phyloP scores from a whole-genome alignment of 2,329 filamentous ascomycete species.

The Nothomitra cinnamomea region DNA sequence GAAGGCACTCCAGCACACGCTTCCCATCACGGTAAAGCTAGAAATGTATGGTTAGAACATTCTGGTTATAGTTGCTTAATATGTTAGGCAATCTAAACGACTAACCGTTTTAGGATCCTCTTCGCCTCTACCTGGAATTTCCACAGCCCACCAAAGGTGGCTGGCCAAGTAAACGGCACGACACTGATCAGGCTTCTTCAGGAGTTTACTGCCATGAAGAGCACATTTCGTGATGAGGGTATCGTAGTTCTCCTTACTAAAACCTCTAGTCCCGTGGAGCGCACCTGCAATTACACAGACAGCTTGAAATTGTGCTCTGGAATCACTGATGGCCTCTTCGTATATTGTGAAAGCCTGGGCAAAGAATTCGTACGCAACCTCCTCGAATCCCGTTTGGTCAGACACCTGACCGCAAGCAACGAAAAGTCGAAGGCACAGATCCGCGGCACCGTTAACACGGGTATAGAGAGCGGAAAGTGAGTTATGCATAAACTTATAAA shows the following conservation, averaged over 20 bases:
- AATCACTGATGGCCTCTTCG: conserved; percentile 90
- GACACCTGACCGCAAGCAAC: conserved; percentile 84
- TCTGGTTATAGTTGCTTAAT: neutral
- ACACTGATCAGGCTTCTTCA: conserved; percentile 97
- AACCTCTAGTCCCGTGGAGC: conserved; percentile 74
- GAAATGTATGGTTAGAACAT: conserved; percentile 11
- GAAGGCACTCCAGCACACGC: conserved; percentile 86
- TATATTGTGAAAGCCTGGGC: conserved; percentile 97
- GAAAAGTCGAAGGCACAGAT: conserved; percentile 78
- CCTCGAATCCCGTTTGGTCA: conserved; percentile 80
- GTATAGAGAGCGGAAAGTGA: conserved; percentile 75
- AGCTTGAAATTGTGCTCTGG: conserved; percentile 91
- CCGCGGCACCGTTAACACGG: conserved; percentile 70
- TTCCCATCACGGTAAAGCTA: conserved; percentile 95
- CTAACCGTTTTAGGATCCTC: conserved; percentile 65
- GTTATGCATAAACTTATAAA: conserved; percentile 93
- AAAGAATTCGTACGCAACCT: conserved; percentile 95
- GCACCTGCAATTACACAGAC: conserved; percentile 87
- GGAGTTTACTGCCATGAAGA: conserved; percentile 84
- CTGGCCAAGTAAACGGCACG: conserved; percentile 91
- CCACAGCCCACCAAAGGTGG: conserved; percentile 95
- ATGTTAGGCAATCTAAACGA: conserved; percentile 10
- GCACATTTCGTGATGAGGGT: conserved; percentile 96
- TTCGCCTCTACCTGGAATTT: conserved; percentile 59
- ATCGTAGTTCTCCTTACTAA: conserved; percentile 95